Percentiles rank a stretch among this genome's conserved stretches.
These are phyloP conservation scores for Ustilago hordei DNA, from an alignment of 1,284 basidiomycete genomes.

Conservation along the genomic window DNA sequence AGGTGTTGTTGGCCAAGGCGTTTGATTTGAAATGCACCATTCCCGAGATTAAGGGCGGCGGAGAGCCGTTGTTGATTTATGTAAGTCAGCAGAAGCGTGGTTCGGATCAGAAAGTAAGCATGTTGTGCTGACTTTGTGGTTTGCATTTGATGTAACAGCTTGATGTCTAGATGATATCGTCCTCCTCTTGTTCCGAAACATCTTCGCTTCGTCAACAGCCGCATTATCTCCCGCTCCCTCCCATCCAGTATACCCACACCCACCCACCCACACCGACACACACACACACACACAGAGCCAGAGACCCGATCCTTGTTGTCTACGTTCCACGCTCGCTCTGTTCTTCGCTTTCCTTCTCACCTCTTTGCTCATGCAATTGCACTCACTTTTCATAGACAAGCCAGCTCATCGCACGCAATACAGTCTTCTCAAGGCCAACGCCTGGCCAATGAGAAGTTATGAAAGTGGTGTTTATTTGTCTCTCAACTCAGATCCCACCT, in stretches of 20 bases:
- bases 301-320: not conserved
- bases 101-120: not conserved
- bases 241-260: not conserved
- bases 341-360: not conserved
- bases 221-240: not conserved
- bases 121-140: not conserved
- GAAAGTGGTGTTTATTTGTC: not conserved
- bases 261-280: not conserved
- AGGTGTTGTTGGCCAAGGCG: conserved; percentile 75
- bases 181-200: not conserved
- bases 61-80: conserved; percentile 61
- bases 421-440: not conserved
- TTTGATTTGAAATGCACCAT: conserved; percentile 65
- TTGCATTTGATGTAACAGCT: not conserved
- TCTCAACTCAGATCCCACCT: too few species aligned
- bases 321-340: not conserved
- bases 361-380: not conserved
- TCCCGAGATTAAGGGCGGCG: conserved; percentile 59
- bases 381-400: not conserved
- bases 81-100: conserved; percentile 18
- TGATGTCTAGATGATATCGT: not conserved
- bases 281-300: too few species aligned
- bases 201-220: not conserved
- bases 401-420: not conserved
- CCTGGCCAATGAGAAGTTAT: not conserved